phyloP scores from a whole-genome alignment of 495 filamentous ascomycete species.

The Pseudomonodictys pantanalensis region DNA sequence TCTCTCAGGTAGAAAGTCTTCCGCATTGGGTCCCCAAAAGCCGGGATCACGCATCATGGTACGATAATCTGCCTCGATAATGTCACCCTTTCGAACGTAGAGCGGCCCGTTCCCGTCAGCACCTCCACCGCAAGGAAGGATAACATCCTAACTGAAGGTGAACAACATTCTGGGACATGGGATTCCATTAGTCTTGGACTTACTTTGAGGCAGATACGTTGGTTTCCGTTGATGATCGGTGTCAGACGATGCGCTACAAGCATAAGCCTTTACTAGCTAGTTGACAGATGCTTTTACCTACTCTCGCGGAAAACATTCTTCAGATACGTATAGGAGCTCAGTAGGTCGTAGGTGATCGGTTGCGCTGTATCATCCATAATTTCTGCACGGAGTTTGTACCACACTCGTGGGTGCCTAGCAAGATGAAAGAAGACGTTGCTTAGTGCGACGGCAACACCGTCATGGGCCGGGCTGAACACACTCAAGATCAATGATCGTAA shows the following conservation, averaged over 20 bases:
- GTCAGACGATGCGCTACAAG: constrained; percentile 3
- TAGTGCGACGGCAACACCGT: constrained; percentile 36
- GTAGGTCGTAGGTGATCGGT: constrained; percentile 20
- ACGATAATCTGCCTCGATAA: constrained; percentile 43
- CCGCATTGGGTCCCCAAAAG: constrained; percentile 37
- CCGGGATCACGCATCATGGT: constrained; percentile 36
- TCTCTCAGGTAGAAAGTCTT: constrained; percentile 37
- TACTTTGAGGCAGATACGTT: constrained; percentile 41
- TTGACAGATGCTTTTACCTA: constrained; percentile 1
- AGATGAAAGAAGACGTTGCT: constrained; percentile 30
- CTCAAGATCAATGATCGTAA: constrained; percentile 75
- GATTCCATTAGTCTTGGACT: no score
- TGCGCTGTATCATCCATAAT: background rate
- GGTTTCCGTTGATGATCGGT: constrained; percentile 29
- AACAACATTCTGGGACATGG: no score
- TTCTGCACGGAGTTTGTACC: constrained; percentile 9
- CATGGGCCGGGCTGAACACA: constrained; percentile 60
- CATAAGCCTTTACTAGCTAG: background rate
- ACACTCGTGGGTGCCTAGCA: background rate
- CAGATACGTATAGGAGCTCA: constrained; percentile 31
- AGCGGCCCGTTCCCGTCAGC: constrained; percentile 48
- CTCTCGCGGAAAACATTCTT: constrained; percentile 21
- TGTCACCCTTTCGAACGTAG: constrained; percentile 44
- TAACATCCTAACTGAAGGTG: no score
- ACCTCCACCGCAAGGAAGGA: constrained; percentile 53